Evolutionary conservation across 331 rosid species (phyloP), one percentile per base, ranked within the genome.

Genomic region (Pyracantha coccinea): DNA sequence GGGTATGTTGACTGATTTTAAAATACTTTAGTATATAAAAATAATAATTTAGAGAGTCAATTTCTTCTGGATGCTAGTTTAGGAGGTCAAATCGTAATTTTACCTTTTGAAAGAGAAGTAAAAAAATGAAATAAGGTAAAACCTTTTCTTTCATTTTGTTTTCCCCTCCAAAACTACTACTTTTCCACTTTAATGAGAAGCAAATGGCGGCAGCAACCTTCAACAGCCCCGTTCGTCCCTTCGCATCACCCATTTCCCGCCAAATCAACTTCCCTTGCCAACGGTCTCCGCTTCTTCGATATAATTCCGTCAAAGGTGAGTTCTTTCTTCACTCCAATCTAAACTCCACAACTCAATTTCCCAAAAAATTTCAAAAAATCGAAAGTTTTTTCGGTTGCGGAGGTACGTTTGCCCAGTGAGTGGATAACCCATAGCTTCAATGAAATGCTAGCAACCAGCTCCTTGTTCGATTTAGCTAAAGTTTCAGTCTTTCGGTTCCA

Each of bases 121-220:
- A 38, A 19, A 4, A 16, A 50, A 16, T 16, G 9, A 50, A 50
- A 6, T 1, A 16, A 50, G 20, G 20, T 50, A 16, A 50, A 50
- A 38, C 55, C 8, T 45, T 14, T 45, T 47, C 9, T 1, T 2
- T 50, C 2, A 50, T 50, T 50, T 50, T 1, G 17, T 0, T 50
- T 50, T 50, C 9, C 55, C 53, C 53, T 9, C 24, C 16, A 29
- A 32, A 64, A 31, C 45, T 20, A 13, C 3, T 2, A 12, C 75
- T 12, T 57, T 8, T 28, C 62, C 59, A 25, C n/a, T 69, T 2
- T 17, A 0, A 69, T 1, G 35, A 21, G 33, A 58, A 58, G 50
- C 41, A 58, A 24, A 72, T 72, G 76, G 66, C 28, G 23, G 50
- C 68, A 59, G 58, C n/a, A 19, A 25, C 68, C 68, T 58, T 20